phyloP scores from a whole-genome alignment of 2,329 filamentous ascomycete species.

The Ascochyta rabiei region DNA sequence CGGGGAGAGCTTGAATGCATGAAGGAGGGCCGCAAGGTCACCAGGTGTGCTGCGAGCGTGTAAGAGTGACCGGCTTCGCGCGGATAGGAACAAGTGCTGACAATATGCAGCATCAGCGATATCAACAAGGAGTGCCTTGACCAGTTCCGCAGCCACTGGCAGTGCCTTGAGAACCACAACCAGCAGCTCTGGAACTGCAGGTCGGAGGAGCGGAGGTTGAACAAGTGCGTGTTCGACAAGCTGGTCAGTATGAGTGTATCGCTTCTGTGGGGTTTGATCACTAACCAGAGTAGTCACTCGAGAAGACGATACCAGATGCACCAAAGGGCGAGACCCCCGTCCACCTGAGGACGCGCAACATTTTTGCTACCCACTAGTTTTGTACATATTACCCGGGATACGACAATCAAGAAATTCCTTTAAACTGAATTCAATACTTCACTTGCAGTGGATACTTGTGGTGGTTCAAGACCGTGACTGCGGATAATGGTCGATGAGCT shows the following conservation, averaged over 20 bases:
- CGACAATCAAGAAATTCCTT: conserved; percentile 24
- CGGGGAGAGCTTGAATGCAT: conserved; percentile 92
- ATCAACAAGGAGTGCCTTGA: conserved; percentile 93
- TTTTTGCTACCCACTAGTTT: conserved; percentile 43
- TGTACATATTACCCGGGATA: conserved; percentile 38
- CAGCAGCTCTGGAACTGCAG: conserved; percentile 97
- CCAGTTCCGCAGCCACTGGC: conserved; percentile 92
- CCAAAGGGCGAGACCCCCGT: conserved; percentile 57
- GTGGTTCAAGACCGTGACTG: background rate
- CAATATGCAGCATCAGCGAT: conserved; percentile 75
- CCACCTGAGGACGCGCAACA: conserved; percentile 56
- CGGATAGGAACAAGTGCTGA: background rate
- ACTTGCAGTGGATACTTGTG: background rate
- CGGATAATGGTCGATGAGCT: background rate
- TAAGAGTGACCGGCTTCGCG: conserved; percentile 51
- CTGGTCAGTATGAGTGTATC: conserved; percentile 69
- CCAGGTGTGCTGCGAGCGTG: conserved; percentile 95
- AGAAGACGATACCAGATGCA: conserved; percentile 59
- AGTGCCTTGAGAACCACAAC: conserved; percentile 96
- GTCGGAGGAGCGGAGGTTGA: conserved; percentile 83
- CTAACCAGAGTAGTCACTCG: conserved; percentile 51
- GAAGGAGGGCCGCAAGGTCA: conserved; percentile 95
- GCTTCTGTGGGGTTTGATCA: background rate
- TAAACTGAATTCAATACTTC: background rate
- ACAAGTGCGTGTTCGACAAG: conserved; percentile 95